Percentiles rank a stretch among this genome's conserved stretches.
Evolutionary conservation across 768 basidiomycete genomes (phyloP).

Genomic region (Mrakia gelida): DNA sequence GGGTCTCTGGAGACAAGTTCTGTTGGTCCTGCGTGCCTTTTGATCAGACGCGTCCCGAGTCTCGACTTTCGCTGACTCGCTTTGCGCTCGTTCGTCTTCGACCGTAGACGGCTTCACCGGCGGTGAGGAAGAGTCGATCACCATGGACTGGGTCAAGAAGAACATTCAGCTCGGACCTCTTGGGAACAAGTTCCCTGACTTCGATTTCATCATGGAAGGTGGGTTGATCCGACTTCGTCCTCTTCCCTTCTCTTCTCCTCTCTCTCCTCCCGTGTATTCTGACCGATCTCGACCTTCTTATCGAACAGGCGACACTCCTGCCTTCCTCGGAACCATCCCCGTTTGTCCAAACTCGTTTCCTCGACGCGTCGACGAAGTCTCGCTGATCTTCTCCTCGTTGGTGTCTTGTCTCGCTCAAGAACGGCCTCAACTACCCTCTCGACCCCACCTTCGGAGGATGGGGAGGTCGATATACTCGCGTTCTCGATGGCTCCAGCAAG

Average conservation of each 20-base stretch:
- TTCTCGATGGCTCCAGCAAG: background rate
- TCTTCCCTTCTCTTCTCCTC: background rate
- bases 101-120: constrained; percentile 5
- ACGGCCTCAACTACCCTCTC: constrained; percentile 21
- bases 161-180: constrained; percentile 15
- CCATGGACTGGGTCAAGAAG: constrained; percentile 9
- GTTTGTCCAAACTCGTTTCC: background rate
- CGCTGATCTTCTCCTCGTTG: background rate
- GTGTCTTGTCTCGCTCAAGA: background rate
- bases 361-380: background rate
- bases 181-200: background rate
- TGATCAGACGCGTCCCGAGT: too few relatives aligned
- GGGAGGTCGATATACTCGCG: constrained; percentile 5
- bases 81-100: background rate
- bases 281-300: background rate
- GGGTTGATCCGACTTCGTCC: background rate
- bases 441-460: constrained; percentile 17
- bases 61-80: background rate
- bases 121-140: background rate
- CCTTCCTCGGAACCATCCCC: constrained; percentile 14
- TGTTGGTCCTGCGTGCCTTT: background rate
- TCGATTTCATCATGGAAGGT: constrained; percentile 19
- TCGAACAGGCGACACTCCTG: background rate
- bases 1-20: constrained; percentile 6
- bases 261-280: background rate